Conservation (phyloP, 2,329 filamentous ascomycete species). For the Talaromyces verruculosus region DNA sequence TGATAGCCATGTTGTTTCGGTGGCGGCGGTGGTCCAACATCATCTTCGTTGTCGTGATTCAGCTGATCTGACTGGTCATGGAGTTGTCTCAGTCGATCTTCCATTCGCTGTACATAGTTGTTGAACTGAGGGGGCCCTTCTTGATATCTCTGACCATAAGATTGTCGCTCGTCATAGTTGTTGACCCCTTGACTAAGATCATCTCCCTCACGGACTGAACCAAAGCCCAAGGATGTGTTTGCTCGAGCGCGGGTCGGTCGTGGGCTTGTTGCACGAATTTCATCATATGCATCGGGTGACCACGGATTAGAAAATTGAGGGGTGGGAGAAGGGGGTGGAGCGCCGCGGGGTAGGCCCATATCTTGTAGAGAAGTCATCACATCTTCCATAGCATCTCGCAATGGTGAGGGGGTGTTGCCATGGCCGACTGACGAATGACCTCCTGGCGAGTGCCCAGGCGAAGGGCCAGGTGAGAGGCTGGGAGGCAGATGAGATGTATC, state of each 20-base stretch:
- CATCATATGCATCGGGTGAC: constrained; percentile 84
- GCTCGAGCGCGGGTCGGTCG: constrained; percentile 53
- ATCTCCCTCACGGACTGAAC: constrained; percentile 48
- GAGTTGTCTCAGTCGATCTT: constrained; percentile 72
- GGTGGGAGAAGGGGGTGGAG: constrained; percentile 54
- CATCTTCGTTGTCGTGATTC: constrained; percentile 39
- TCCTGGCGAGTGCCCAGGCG: constrained; percentile 18
- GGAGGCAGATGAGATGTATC: constrained; percentile 4
- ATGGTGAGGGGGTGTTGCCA: constrained; percentile 79
- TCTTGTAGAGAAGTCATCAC: constrained; percentile 94
- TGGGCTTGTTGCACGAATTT: constrained; percentile 39
- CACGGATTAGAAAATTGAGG: constrained; percentile 65
- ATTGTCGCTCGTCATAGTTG: constrained; percentile 56
- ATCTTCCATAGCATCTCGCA: constrained; percentile 95
- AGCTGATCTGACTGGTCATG: constrained; percentile 60
- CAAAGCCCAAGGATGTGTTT: constrained; percentile 72
- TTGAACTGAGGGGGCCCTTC: constrained; percentile 69
- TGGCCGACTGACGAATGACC: constrained; percentile 27
- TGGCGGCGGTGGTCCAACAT: constrained; percentile 59
- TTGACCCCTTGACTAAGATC: constrained; percentile 50
- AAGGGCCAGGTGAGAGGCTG: constrained; percentile 8
- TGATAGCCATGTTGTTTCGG: constrained; percentile 54
- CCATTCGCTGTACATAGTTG: constrained; percentile 91
- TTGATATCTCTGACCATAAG: constrained; percentile 53
- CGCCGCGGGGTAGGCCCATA: constrained; percentile 65